These are phyloP conservation scores for Bryum argenteum DNA, from an alignment of 225 moss, liverwort and hornwort species.

Conservation along the genomic window DNA sequence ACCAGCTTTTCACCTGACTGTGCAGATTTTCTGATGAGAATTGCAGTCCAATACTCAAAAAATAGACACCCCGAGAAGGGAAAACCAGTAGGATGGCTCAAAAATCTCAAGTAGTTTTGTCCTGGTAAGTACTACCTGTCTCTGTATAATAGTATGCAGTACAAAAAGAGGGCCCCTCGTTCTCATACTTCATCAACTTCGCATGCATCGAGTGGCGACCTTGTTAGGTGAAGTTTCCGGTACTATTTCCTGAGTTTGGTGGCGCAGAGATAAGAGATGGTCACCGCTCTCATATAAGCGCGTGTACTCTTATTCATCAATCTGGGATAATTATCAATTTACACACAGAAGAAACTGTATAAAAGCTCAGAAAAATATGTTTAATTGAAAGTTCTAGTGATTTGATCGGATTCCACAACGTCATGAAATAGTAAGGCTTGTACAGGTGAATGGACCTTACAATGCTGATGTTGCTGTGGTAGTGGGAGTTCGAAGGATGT, in stretches of 20 bases:
- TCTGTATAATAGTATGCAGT: slow-evolving; percentile 14
- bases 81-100: not conserved
- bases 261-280: not conserved
- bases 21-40: not conserved
- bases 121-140: slow-evolving; percentile 23
- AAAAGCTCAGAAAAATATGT: not conserved
- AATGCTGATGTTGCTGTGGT: too few relatives aligned
- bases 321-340: not conserved
- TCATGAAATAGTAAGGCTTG: too few relatives aligned
- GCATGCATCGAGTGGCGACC: slow-evolving; percentile 25
- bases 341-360: not conserved
- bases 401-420: too few relatives aligned
- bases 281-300: slow-evolving; percentile 6
- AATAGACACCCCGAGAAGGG: too few relatives aligned
- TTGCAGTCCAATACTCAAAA: not conserved
- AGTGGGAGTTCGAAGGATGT: too few relatives aligned
- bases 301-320: not conserved
- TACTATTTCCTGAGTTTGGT: slow-evolving; percentile 25
- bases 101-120: slow-evolving; percentile 6
- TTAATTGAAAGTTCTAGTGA: not conserved
- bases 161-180: slow-evolving; percentile 14
- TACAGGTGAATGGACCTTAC: too few relatives aligned
- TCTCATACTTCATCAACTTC: slow-evolving; percentile 22
- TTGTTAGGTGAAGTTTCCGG: slow-evolving; percentile 24
- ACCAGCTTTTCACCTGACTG: slow-evolving; percentile 8